Evolutionary conservation across 106 monocot genomes (phyloP).

Genomic region (Dioscorea alata): DNA sequence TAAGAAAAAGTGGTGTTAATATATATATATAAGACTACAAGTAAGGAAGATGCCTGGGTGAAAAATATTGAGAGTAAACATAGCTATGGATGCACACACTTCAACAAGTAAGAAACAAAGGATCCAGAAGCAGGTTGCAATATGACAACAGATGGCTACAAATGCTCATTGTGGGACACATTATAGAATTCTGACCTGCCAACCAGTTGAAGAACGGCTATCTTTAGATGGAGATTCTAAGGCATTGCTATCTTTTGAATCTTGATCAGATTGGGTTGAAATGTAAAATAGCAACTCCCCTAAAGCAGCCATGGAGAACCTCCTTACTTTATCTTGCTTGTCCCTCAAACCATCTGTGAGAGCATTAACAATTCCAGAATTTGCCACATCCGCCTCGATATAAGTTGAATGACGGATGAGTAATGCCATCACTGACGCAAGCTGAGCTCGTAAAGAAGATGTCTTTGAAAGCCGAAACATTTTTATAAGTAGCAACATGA

Average conservation of each 20-base stretch:
- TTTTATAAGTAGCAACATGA: conserved; percentile 83
- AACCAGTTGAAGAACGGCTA: conserved; percentile 34
- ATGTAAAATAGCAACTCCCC: conserved; percentile 96
- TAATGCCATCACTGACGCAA: conserved; percentile 75
- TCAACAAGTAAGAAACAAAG: no score
- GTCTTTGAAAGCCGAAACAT: conserved; percentile 79
- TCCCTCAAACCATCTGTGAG: conserved; percentile 83
- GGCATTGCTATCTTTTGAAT: conserved; percentile 34
- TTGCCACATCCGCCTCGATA: conserved; percentile 64
- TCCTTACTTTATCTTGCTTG: conserved; percentile 86
- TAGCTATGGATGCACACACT: no score
- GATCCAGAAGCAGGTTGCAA: no score
- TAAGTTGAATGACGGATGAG: conserved; percentile 87
- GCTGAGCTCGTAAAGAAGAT: conserved; percentile 47
- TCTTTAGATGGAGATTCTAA: conserved; percentile 82
- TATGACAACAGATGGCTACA: no score
- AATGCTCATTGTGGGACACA: neutral
- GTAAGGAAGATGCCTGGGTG: no score
- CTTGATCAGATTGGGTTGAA: conserved; percentile 61
- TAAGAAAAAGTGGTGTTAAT: no score
- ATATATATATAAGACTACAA: no score
- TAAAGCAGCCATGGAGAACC: conserved; percentile 90
- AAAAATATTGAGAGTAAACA: no score
- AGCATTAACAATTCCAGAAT: conserved; percentile 73
- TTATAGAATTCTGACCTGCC: conserved; percentile 67